phyloP scores from a whole-genome alignment of 345 rosid genomes.

The Eucalyptus paniculata region DNA sequence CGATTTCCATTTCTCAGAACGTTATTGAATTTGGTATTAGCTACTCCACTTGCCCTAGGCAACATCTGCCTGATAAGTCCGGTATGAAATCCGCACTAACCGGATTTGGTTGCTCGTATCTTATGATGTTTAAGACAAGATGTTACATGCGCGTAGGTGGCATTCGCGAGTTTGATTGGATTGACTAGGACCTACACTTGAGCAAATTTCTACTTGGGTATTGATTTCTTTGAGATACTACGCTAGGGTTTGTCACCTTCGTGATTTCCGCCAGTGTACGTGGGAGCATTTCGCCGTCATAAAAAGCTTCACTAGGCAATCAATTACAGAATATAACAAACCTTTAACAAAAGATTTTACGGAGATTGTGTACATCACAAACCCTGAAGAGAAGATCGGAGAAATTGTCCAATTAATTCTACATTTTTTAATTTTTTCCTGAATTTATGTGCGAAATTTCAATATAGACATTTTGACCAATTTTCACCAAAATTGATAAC shows the following conservation, averaged over 20 bases:
- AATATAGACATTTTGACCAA: no score
- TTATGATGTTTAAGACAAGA: not conserved
- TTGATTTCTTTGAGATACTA: not conserved
- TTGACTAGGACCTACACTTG: not conserved
- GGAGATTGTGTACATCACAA: not conserved
- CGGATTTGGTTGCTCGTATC: not conserved
- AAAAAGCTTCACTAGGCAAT: not conserved
- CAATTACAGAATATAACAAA: not conserved
- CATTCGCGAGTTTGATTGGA: not conserved
- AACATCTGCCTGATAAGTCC: not conserved
- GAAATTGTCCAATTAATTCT: not conserved
- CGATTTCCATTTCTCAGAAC: not conserved
- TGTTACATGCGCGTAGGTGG: not conserved
- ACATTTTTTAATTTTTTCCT: rapidly evolving
- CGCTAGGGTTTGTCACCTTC: not conserved
- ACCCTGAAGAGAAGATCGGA: not conserved
- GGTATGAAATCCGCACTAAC: not conserved
- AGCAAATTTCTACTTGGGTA: not conserved
- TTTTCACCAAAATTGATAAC: rapidly evolving
- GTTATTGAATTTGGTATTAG: not conserved
- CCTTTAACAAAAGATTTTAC: not conserved
- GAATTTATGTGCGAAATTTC: not conserved
- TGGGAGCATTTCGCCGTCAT: not conserved
- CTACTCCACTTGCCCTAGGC: not conserved
- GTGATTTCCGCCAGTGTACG: not conserved